A percentile compares a stretch with the other conserved stretches of the same genome.
These are phyloP conservation scores for Rhododendron ovatum DNA, from an alignment of 148 eudicot species.

Conservation along the genomic window DNA sequence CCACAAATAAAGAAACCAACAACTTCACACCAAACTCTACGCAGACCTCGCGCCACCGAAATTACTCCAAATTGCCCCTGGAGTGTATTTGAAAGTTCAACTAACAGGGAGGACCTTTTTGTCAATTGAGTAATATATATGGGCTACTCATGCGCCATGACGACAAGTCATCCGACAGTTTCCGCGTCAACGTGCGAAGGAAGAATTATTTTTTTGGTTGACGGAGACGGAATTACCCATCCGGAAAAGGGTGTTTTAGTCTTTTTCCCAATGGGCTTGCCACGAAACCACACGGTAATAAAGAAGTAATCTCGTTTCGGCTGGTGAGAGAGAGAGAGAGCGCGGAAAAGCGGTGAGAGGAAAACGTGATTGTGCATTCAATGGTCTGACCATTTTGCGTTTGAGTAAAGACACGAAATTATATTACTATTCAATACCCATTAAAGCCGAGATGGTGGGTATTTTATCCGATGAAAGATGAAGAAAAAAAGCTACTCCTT, in stretches of 20 bases:
- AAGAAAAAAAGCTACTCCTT: neutral
- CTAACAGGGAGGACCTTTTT: neutral
- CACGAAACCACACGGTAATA: neutral
- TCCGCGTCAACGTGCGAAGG: neutral
- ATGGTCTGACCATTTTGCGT: conserved; percentile 21
- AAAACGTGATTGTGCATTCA: conserved; percentile 27
- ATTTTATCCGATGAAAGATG: neutral
- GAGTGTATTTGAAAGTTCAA: neutral
- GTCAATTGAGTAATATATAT: neutral
- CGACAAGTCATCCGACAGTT: neutral
- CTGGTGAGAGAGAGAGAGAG: conserved; percentile 11
- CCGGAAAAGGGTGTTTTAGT: neutral
- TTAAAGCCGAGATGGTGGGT: neutral
- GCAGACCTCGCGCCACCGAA: conserved; percentile 1
- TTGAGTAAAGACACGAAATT: conserved; percentile 22
- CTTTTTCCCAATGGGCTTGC: neutral
- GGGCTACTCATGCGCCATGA: neutral
- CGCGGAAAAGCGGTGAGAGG: conserved; percentile 2
- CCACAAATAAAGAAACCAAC: neutral
- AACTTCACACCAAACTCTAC: conserved; percentile 11
- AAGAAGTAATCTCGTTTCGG: conserved; percentile 4
- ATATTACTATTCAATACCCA: neutral
- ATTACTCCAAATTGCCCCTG: neutral
- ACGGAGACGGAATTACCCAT: neutral
- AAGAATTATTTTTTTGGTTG: neutral